phyloP scores from a whole-genome alignment of 441 rosid species.

The Aquilaria agallochum region DNA sequence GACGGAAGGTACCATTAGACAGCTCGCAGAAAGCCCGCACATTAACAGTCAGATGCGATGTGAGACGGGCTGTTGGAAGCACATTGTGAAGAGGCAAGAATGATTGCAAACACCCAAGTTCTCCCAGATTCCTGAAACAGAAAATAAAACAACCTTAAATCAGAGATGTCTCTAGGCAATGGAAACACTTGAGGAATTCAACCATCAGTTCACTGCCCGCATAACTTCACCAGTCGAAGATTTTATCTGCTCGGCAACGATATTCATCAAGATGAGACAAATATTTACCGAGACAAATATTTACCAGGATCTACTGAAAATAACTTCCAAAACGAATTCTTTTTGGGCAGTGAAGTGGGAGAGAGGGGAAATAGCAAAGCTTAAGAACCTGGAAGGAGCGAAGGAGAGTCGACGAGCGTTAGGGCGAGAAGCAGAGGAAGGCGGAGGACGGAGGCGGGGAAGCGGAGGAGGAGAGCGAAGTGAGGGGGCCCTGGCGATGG shows the following conservation, averaged over 20 bases:
- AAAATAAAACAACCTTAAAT: not conserved
- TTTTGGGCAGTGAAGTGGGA: no score
- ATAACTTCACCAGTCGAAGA: not conserved
- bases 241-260: not conserved
- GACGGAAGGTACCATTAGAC: constrained; percentile 93
- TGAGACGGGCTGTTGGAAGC: constrained; percentile 41
- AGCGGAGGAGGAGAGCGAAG: constrained; percentile 49
- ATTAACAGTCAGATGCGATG: constrained; percentile 64
- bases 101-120: constrained; percentile 64
- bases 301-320: no score
- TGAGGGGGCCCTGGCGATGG: constrained; percentile 49
- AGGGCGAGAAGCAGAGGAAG: constrained; percentile 40
- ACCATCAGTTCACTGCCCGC: not conserved
- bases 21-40: constrained; percentile 85
- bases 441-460: constrained; percentile 45
- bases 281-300: no score
- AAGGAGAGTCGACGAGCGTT: constrained; percentile 53
- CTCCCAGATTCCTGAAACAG: constrained; percentile 61
- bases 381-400: constrained; percentile 45
- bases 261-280: no score
- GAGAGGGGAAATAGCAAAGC: no score
- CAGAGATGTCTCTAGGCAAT: no score
- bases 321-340: no score
- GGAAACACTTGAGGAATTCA: not conserved
- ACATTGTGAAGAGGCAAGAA: constrained; percentile 60